These are phyloP conservation scores for Halenospora varia DNA, from an alignment of 495 filamentous ascomycete species.

Conservation along the genomic window DNA sequence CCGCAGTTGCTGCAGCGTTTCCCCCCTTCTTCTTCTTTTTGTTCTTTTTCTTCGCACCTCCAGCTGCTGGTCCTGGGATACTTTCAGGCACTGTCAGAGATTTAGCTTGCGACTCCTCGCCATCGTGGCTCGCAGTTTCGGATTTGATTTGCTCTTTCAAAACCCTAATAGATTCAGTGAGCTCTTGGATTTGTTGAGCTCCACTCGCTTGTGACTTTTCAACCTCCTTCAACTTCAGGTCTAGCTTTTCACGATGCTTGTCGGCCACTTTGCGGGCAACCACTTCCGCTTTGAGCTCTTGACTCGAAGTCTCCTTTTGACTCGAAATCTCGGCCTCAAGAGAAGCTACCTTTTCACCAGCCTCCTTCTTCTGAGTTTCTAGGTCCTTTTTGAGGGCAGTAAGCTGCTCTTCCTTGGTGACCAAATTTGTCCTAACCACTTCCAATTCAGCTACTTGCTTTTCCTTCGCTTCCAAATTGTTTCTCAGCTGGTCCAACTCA, in stretches of 20 bases:
- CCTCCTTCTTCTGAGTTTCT: slow-evolving; percentile 16
- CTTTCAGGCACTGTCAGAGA: not conserved
- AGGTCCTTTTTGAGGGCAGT: slow-evolving; percentile 23
- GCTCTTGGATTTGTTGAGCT: slow-evolving; percentile 31
- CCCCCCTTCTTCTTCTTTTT: slow-evolving; percentile 88
- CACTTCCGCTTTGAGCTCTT: slow-evolving; percentile 22
- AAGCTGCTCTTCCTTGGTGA: slow-evolving; percentile 37
- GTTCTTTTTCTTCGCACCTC: slow-evolving; percentile 71
- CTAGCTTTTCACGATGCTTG: slow-evolving; percentile 5
- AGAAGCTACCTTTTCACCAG: slow-evolving; percentile 7
- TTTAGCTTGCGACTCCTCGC: slow-evolving; percentile 4
- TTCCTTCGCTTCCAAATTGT: slow-evolving; percentile 15
- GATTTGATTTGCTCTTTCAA: slow-evolving; percentile 15
- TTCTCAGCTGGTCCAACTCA: too few species aligned
- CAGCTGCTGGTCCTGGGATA: slow-evolving; percentile 20
- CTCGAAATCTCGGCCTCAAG: slow-evolving; percentile 13
- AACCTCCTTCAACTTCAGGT: slow-evolving; percentile 18
- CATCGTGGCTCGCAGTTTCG: slow-evolving; percentile 19
- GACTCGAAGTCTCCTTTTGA: slow-evolving; percentile 16
- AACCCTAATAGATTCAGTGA: slow-evolving; percentile 19
- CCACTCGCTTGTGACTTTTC: slow-evolving; percentile 11
- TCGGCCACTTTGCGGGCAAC: slow-evolving; percentile 17
- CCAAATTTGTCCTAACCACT: slow-evolving; percentile 37
- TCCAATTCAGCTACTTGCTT: slow-evolving; percentile 18
- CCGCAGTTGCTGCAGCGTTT: slow-evolving; percentile 27